These are phyloP conservation scores for Aspergillus saccharolyticus DNA, from an alignment of 495 filamentous ascomycete species.

Conservation along the genomic window DNA sequence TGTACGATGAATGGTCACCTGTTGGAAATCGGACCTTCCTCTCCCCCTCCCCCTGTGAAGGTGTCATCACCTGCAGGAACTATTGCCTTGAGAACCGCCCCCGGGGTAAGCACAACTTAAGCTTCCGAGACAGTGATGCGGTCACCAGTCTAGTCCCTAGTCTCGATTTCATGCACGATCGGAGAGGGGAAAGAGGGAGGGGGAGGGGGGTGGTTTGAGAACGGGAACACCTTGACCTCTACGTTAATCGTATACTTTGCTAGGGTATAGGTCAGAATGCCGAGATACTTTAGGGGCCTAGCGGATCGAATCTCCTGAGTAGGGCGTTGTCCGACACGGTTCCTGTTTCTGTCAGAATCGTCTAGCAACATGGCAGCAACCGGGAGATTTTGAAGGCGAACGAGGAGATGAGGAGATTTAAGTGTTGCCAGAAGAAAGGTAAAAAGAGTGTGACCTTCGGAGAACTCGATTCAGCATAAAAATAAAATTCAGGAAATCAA, in stretches of 20 bases:
- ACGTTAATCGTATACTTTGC: neutral
- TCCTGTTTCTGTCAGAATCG: neutral
- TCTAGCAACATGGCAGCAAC: neutral
- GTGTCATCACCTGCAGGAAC: neutral
- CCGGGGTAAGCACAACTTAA: slow-evolving; percentile 2
- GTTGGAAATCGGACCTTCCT: neutral
- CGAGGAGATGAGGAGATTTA: neutral
- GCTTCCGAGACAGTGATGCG: slow-evolving; percentile 3
- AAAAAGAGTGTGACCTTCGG: neutral
- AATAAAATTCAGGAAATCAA: neutral
- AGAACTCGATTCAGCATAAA: too few relatives aligned
- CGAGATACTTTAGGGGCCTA: neutral
- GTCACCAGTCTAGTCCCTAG: neutral
- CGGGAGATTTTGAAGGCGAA: neutral
- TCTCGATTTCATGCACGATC: neutral
- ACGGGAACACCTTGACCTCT: neutral
- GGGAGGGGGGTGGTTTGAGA: neutral
- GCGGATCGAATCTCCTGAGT: neutral
- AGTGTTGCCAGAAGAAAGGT: neutral
- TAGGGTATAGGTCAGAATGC: neutral
- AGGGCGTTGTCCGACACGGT: neutral
- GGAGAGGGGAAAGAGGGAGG: neutral
- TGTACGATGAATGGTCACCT: slow-evolving; percentile 3
- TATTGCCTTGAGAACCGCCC: neutral
- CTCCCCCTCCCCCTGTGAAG: neutral